Conservation (phyloP, 2,329 filamentous ascomycete species). For the Nigrospora osmanthi region DNA sequence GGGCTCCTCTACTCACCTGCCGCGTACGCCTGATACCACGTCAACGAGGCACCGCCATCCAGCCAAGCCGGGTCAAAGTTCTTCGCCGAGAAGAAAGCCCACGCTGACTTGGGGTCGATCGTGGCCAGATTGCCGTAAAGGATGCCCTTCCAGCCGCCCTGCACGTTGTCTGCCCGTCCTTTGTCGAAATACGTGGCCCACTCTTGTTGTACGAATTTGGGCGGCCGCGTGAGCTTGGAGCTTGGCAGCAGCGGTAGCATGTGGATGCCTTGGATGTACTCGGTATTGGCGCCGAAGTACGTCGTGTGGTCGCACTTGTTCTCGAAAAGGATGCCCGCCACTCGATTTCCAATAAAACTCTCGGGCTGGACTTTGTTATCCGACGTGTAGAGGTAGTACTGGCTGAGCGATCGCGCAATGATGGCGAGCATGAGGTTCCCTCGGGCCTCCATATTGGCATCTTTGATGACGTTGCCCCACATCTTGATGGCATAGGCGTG, state of each 20-base stretch:
- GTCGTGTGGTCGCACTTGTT: conserved; percentile 94
- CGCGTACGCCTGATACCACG: conserved; percentile 77
- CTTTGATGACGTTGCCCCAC: conserved; percentile 77
- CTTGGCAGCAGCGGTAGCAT: conserved; percentile 60
- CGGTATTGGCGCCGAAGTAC: conserved; percentile 69
- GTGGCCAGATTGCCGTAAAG: conserved; percentile 77
- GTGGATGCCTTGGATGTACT: conserved; percentile 68
- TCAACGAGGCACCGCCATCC: conserved; percentile 75
- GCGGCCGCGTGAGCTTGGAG: conserved; percentile 58
- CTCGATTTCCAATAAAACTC: conserved; percentile 76
- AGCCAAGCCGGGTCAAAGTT: conserved; percentile 62
- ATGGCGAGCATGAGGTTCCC: conserved; percentile 81
- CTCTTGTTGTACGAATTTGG: conserved; percentile 70
- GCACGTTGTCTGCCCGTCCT: conserved; percentile 54
- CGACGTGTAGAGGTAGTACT: conserved; percentile 74
- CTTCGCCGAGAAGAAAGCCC: conserved; percentile 62
- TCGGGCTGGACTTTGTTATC: conserved; percentile 64
- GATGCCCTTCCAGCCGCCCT: conserved; percentile 79
- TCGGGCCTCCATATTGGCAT: conserved; percentile 69
- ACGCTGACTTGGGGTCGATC: conserved; percentile 62
- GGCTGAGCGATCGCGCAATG: conserved; percentile 62
- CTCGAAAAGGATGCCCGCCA: conserved; percentile 69
- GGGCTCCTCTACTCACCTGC: conserved; percentile 50
- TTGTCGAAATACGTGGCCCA: conserved; percentile 73
- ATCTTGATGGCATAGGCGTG: conserved; percentile 83